Percentiles rank a stretch among this genome's conserved stretches.
Conservation (phyloP, 2,329 filamentous ascomycete genomes). For the Alternaria sp. region DNA sequence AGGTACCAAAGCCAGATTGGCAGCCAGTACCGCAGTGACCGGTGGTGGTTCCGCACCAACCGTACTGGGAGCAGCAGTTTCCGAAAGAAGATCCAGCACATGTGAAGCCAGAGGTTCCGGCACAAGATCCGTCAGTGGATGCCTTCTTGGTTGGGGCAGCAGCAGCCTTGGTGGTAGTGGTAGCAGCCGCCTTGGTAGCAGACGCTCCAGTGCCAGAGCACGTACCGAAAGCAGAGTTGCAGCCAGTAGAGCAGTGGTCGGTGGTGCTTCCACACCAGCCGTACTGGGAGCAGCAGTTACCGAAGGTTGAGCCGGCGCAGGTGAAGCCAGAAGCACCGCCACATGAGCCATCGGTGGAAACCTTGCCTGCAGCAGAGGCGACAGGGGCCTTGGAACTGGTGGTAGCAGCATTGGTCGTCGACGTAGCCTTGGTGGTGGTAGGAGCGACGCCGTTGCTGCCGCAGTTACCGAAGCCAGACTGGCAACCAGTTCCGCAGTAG, state of each 20-base stretch:
- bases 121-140: conserved; percentile 40
- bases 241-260: conserved; percentile 44
- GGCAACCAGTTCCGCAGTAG: conserved; percentile 44
- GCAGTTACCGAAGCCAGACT: conserved; percentile 41
- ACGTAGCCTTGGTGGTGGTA: conserved; percentile 11
- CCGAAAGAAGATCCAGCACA: conserved; percentile 56
- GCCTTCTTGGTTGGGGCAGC: conserved; percentile 27
- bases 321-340: conserved; percentile 40
- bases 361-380: conserved; percentile 16
- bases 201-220: conserved; percentile 26
- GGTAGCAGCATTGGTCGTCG: conserved; percentile 1
- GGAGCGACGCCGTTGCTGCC: conserved; percentile 16
- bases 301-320: conserved; percentile 55
- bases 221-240: conserved; percentile 46
- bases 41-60: conserved; percentile 51
- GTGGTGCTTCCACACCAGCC: conserved; percentile 51
- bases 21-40: conserved; percentile 45
- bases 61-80: conserved; percentile 56
- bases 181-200: neutral
- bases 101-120: conserved; percentile 40
- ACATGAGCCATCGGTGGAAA: conserved; percentile 37
- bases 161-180: conserved; percentile 11
- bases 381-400: conserved; percentile 15
- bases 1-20: conserved; percentile 46
- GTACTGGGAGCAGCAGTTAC: conserved; percentile 57